Conservation (phyloP, 768 basidiomycete species). For the Dictyophora rubrovolvata region DNA sequence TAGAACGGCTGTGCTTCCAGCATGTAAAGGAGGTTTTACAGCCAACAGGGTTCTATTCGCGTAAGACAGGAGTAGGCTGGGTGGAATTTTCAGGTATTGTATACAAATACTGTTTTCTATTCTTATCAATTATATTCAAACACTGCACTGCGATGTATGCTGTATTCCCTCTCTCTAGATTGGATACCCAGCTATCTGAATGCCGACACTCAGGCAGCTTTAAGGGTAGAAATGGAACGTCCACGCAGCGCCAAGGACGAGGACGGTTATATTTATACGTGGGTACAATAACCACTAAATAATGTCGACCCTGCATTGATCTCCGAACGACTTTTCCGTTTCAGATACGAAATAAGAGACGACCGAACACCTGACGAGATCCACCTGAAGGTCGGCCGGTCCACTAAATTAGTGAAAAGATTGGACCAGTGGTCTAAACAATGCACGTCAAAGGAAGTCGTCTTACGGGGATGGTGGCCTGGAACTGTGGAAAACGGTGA, state of each 20-base stretch:
- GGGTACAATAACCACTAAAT: slow-evolving; percentile 16
- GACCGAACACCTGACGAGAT: slow-evolving; percentile 29
- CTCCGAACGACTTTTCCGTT: slow-evolving; percentile 10
- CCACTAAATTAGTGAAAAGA: slow-evolving; percentile 61
- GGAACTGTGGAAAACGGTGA: slow-evolving; percentile 32
- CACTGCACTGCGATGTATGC: not conserved
- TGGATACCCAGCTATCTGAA: slow-evolving; percentile 64
- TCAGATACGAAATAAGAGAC: slow-evolving; percentile 19
- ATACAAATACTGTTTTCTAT: slow-evolving; percentile 15
- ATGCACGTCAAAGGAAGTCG: slow-evolving; percentile 66
- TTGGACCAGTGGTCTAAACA: slow-evolving; percentile 76
- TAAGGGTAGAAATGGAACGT: slow-evolving; percentile 46
- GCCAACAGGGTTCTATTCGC: slow-evolving; percentile 49
- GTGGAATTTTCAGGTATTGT: slow-evolving; percentile 47
- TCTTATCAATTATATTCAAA: too few species aligned
- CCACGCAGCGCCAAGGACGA: slow-evolving; percentile 43
- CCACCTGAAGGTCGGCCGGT: slow-evolving; percentile 71
- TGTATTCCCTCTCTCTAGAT: slow-evolving; percentile 27
- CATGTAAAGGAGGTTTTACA: slow-evolving; percentile 47
- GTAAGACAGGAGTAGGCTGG: slow-evolving; percentile 35
- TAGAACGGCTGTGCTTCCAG: slow-evolving; percentile 51
- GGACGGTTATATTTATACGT: slow-evolving; percentile 73
- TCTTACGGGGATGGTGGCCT: slow-evolving; percentile 69
- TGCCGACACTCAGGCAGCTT: slow-evolving; percentile 45
- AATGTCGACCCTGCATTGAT: not conserved